These are phyloP conservation scores for Coelastrella sp. DNA, from an alignment of 139 green algal species.

Conservation along the genomic window DNA sequence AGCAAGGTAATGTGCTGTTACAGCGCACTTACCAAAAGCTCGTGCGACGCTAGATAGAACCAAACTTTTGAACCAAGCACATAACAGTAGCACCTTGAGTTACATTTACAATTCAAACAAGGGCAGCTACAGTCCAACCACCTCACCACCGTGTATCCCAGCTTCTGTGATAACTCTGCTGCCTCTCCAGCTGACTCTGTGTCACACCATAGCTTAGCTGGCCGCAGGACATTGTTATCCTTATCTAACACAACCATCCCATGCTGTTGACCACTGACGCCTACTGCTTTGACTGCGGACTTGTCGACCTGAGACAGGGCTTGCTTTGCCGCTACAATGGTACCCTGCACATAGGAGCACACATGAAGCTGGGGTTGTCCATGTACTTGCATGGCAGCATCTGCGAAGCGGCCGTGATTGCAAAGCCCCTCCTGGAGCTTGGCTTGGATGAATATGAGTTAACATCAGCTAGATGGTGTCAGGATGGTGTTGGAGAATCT, in stretches of 20 bases:
- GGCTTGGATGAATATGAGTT: no score
- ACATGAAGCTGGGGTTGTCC: no score
- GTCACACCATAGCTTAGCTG: constrained; percentile 81
- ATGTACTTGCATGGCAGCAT: no score
- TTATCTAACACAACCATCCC: constrained; percentile 85
- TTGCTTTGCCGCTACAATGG: constrained; percentile 14
- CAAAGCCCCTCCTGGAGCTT: no score
- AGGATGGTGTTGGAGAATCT: no score
- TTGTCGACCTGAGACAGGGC: constrained; percentile 52
- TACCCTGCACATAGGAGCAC: background rate
- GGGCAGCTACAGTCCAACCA: background rate
- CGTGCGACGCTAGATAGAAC: no score
- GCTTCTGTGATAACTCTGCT: constrained; percentile 65
- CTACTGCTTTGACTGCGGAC: constrained; percentile 67
- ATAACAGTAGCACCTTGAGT: no score
- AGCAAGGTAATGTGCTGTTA: background rate
- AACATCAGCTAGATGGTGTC: no score
- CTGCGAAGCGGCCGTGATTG: no score
- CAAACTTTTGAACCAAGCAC: no score
- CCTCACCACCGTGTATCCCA: constrained; percentile 71
- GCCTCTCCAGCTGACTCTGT: constrained; percentile 83
- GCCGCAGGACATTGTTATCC: constrained; percentile 55
- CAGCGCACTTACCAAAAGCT: no score
- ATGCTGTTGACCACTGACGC: constrained; percentile 93
- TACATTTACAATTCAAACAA: no score